phyloP scores from a whole-genome alignment of 257 asterid genomes.

The Solanum corneliomulleri region DNA sequence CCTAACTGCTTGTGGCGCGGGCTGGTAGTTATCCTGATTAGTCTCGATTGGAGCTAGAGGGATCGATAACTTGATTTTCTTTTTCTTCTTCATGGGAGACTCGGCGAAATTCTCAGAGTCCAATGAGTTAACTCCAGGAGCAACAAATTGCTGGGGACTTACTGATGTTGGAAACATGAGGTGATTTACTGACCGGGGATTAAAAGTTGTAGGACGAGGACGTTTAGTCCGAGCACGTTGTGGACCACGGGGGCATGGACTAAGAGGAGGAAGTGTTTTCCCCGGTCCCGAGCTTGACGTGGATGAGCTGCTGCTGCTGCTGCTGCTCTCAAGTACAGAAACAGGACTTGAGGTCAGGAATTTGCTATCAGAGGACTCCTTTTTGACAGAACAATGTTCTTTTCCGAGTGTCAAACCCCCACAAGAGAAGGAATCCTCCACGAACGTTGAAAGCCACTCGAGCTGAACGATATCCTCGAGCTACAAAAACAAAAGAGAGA shows the following conservation, averaged over 20 bases:
- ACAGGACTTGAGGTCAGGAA: constrained; percentile 59
- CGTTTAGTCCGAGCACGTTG: constrained; percentile 92
- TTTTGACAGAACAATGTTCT: constrained; percentile 21
- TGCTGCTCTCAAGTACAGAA: constrained; percentile 71
- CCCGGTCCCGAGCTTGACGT: constrained; percentile 27
- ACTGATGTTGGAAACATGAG: constrained; percentile 6
- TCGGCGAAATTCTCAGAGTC: constrained; percentile 27
- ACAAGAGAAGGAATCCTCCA: constrained; percentile 72
- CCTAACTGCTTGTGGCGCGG: constrained; percentile 30
- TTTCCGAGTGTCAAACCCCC: constrained; percentile 47
- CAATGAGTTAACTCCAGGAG: constrained; percentile 2
- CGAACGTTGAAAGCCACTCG: constrained; percentile 66
- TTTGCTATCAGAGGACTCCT: constrained; percentile 19
- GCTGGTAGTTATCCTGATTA: constrained; percentile 9
- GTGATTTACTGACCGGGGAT: constrained; percentile 44
- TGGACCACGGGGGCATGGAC: constrained; percentile 39
- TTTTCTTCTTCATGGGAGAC: constrained; percentile 40
- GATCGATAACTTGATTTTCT: constrained; percentile 29
- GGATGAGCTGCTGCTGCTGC: constrained; percentile 25
- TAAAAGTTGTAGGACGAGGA: constrained; percentile 60
- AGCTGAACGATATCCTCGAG: constrained; percentile 56
- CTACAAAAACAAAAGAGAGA: constrained; percentile 20
- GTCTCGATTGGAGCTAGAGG: constrained; percentile 5
- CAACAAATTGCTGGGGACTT: neutral
- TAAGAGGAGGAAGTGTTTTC: constrained; percentile 25